These are phyloP conservation scores for Galeopsis tetrahit DNA, from an alignment of 257 asterid species.

Conservation along the genomic window DNA sequence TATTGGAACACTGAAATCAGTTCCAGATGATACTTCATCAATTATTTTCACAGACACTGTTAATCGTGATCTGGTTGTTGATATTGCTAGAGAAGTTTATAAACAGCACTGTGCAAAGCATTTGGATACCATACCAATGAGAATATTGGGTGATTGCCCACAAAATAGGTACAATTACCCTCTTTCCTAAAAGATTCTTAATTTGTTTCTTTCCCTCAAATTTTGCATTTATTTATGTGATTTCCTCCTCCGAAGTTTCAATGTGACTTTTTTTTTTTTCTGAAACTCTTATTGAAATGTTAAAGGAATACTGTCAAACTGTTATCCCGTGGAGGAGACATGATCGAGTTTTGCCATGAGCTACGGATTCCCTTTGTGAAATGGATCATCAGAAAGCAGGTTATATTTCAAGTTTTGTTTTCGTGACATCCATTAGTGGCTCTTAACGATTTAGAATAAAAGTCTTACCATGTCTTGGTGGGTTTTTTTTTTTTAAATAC, in stretches of 20 bases:
- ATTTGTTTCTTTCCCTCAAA: neutral
- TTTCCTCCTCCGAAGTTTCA: conserved; percentile 23
- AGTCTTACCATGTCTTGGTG: conserved; percentile 10
- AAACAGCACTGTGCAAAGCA: conserved; percentile 89
- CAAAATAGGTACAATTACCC: conserved; percentile 61
- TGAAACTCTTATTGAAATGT: conserved; percentile 28
- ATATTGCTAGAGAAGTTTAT: conserved; percentile 65
- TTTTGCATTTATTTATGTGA: conserved; percentile 2
- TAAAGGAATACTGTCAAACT: conserved; percentile 73
- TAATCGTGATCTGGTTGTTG: conserved; percentile 64
- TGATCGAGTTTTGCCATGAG: conserved; percentile 92
- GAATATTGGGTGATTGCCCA: conserved; percentile 62
- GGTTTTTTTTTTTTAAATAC: conserved; percentile 7
- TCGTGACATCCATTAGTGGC: conserved; percentile 3
- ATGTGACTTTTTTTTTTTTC: conserved; percentile 28
- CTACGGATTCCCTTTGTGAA: conserved; percentile 82
- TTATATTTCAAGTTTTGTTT: conserved; percentile 30
- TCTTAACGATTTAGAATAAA: neutral
- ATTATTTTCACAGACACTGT: conserved; percentile 62
- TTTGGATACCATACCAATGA: conserved; percentile 83
- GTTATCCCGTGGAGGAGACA: conserved; percentile 90
- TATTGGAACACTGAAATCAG: conserved; percentile 60
- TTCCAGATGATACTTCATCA: conserved; percentile 60
- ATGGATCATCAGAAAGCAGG: conserved; percentile 86
- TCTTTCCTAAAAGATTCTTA: conserved; percentile 8